Evolutionary conservation across 495 filamentous ascomycete species (phyloP).

Genomic region (Lasiosphaeria ovina): DNA sequence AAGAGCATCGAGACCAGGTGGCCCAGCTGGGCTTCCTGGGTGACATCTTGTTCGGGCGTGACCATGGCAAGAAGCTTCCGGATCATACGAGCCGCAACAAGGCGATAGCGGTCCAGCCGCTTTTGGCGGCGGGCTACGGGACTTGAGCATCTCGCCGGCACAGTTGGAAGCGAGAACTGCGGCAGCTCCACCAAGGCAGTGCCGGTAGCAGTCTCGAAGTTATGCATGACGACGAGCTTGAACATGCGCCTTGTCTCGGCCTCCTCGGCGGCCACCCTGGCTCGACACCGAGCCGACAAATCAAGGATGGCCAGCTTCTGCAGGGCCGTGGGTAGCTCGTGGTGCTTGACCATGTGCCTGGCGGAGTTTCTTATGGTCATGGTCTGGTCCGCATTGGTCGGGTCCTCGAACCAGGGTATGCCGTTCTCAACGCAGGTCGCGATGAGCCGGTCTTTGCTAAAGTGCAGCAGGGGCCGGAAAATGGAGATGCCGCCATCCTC

Average conservation of each 20-base stretch:
- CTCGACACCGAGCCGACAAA: constrained; percentile 42
- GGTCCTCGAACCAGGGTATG: constrained; percentile 77
- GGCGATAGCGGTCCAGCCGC: constrained; percentile 32
- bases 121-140: constrained; percentile 24
- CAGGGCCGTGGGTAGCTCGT: constrained; percentile 67
- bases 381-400: constrained; percentile 78
- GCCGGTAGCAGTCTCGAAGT: constrained; percentile 42
- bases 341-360: constrained; percentile 58
- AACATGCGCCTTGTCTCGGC: constrained; percentile 35
- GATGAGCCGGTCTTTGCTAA: constrained; percentile 68
- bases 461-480: constrained; percentile 71
- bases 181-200: constrained; percentile 43
- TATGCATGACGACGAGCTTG: constrained; percentile 30
- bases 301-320: constrained; percentile 61
- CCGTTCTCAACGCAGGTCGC: constrained; percentile 65
- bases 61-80: constrained; percentile 40
- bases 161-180: constrained; percentile 17
- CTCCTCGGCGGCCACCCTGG: constrained; percentile 29
- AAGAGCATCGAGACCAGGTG: constrained; percentile 39
- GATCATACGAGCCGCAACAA: constrained; percentile 39
- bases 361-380: constrained; percentile 79
- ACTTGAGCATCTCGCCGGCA: constrained; percentile 9
- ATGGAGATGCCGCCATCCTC: constrained; percentile 70
- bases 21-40: constrained; percentile 30
- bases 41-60: constrained; percentile 35